These are phyloP conservation scores for Globisporangium polare DNA, from an alignment of 352 stramenopile species.

Conservation along the genomic window DNA sequence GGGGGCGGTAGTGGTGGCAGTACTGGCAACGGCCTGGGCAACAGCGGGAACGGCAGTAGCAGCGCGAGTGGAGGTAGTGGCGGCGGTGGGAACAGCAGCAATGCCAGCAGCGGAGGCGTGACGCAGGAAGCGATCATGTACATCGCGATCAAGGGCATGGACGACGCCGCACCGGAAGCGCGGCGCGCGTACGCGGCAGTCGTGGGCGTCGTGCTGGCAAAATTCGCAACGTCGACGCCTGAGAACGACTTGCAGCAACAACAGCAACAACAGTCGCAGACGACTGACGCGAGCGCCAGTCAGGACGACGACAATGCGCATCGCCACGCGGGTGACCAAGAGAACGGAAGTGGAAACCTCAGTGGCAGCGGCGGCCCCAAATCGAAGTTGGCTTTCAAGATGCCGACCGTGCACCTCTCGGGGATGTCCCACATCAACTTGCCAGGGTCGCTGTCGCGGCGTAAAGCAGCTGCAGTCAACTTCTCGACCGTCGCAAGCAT, in stretches of 20 bases:
- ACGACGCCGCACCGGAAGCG: constrained; percentile 60
- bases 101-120: constrained; percentile 22
- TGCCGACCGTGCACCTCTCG: constrained; percentile 49
- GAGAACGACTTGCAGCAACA: constrained; percentile 37
- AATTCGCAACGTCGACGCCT: constrained; percentile 52
- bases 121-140: constrained; percentile 71
- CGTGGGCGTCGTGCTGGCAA: constrained; percentile 73
- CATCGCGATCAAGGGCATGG: constrained; percentile 71
- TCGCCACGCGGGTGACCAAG: constrained; percentile 13
- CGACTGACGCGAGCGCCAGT: constrained; percentile 12
- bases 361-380: constrained; percentile 23
- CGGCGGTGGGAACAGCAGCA: constrained; percentile 6
- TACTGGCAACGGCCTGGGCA: constrained; percentile 17
- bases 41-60: constrained; percentile 9
- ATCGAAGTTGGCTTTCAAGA: constrained; percentile 68
- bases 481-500: constrained; percentile 77
- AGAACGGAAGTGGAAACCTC: constrained; percentile 8
- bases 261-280: not conserved
- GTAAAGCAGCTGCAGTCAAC: constrained; percentile 52
- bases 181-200: constrained; percentile 60
- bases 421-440: constrained; percentile 57
- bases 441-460: constrained; percentile 34
- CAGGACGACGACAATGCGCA: constrained; percentile 29
- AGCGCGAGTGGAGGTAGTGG: constrained; percentile 18
- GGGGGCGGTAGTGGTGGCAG: constrained; percentile 5